Evolutionary conservation across 1,284 basidiomycete species (phyloP).

Genomic region (Hymenochaete sp.): DNA sequence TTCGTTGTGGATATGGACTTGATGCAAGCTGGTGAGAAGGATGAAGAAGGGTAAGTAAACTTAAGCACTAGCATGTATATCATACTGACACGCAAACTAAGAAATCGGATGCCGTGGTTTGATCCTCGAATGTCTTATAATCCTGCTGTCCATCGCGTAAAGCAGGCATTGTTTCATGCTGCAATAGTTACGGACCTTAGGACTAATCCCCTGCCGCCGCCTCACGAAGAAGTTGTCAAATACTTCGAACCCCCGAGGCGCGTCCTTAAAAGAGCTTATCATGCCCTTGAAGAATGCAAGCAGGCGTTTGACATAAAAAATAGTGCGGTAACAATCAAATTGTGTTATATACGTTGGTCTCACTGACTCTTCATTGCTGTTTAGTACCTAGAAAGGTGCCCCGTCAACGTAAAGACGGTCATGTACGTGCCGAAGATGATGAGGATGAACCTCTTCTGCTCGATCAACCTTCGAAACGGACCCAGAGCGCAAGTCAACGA

Average conservation of each 20-base stretch:
- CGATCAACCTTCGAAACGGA: slow-evolving; percentile 30
- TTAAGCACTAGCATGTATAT: neutral
- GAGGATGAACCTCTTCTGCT: slow-evolving; percentile 60
- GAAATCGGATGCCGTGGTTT: slow-evolving; percentile 63
- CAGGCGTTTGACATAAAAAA: slow-evolving; percentile 65
- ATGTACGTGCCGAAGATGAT: slow-evolving; percentile 49
- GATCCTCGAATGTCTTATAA: slow-evolving; percentile 74
- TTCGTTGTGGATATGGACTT: slow-evolving; percentile 86
- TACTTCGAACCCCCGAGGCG: slow-evolving; percentile 74
- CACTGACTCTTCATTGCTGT: neutral
- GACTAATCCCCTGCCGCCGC: slow-evolving; percentile 70
- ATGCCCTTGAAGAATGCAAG: slow-evolving; percentile 54
- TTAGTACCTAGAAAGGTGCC: slow-evolving; percentile 53
- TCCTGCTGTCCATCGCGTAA: slow-evolving; percentile 83
- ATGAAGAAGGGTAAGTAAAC: slow-evolving; percentile 55
- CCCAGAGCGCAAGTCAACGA: slow-evolving; percentile 16
- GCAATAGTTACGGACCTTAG: slow-evolving; percentile 69
- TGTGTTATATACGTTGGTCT: neutral
- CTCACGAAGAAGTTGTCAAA: slow-evolving; percentile 76
- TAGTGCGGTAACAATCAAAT: slow-evolving; percentile 33
- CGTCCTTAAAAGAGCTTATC: slow-evolving; percentile 50
- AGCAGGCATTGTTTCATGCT: slow-evolving; percentile 87
- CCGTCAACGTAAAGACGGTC: slow-evolving; percentile 45
- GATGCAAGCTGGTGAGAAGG: slow-evolving; percentile 60
- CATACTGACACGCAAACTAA: neutral